phyloP scores from a whole-genome alignment of 2,329 filamentous ascomycete species.

The Rhynchosporium secalis region DNA sequence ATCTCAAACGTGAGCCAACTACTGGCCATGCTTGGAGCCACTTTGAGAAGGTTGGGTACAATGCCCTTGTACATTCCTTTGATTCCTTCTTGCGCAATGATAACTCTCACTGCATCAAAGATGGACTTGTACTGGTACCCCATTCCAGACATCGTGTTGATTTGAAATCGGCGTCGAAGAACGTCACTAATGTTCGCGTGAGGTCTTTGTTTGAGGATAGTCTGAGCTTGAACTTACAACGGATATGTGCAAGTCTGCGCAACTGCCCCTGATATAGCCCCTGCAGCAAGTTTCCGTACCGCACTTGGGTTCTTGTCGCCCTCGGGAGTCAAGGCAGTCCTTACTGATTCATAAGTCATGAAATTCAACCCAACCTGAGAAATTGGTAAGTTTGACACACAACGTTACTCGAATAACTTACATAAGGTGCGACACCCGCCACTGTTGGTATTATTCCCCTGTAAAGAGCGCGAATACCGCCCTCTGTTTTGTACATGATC shows the following conservation, averaged over 20 bases:
- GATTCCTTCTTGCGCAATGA: slow-evolving; percentile 80
- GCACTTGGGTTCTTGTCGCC: slow-evolving; percentile 82
- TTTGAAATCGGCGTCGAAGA: slow-evolving; percentile 88
- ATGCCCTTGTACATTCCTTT: slow-evolving; percentile 94
- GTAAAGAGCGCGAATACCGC: slow-evolving; percentile 83
- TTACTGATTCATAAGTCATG: slow-evolving; percentile 93
- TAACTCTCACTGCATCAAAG: slow-evolving; percentile 77
- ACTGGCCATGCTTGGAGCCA: slow-evolving; percentile 97
- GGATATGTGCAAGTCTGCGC: slow-evolving; percentile 98
- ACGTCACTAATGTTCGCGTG: slow-evolving; percentile 66
- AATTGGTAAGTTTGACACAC: slow-evolving; percentile 7
- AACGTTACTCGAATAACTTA: slow-evolving; percentile 42
- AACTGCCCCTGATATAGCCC: slow-evolving; percentile 91
- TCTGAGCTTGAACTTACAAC: slow-evolving; percentile 64
- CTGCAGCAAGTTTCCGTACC: slow-evolving; percentile 79
- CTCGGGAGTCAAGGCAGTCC: slow-evolving; percentile 80
- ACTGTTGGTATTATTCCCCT: slow-evolving; percentile 92
- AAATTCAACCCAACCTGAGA: slow-evolving; percentile 88
- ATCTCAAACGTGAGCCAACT: slow-evolving; percentile 98
- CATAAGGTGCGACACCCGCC: slow-evolving; percentile 93
- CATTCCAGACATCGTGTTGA: slow-evolving; percentile 99
- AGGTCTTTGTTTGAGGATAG: slow-evolving; percentile 10
- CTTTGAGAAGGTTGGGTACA: slow-evolving; percentile 91
- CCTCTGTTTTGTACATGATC: slow-evolving; percentile 88
- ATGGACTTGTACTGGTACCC: slow-evolving; percentile 93